These are phyloP conservation scores for Cadophora sp. DNA, from an alignment of 2,329 filamentous ascomycete genomes.

Conservation along the genomic window DNA sequence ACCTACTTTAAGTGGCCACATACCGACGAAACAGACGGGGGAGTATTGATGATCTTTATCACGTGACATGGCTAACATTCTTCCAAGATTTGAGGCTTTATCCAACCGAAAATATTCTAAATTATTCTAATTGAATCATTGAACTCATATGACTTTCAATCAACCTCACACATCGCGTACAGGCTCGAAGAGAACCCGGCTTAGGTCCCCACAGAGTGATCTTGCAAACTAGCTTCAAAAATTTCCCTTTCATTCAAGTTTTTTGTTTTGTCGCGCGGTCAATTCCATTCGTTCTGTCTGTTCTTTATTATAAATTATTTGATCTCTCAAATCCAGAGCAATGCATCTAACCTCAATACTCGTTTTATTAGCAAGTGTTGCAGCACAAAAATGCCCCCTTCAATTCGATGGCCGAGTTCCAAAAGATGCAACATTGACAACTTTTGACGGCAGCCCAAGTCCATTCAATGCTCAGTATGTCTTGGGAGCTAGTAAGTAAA, in stretches of 20 bases:
- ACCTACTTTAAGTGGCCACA: too few species aligned
- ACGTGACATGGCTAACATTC: too few species aligned
- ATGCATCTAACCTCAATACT: conserved; percentile 15
- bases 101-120: background rate
- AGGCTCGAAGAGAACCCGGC: background rate
- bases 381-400: conserved; percentile 48
- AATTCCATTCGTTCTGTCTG: background rate
- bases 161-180: background rate
- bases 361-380: conserved; percentile 23
- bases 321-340: background rate
- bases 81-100: too few species aligned
- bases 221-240: background rate
- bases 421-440: conserved; percentile 45
- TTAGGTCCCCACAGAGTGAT: background rate
- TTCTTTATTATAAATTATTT: background rate
- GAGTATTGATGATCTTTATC: too few species aligned
- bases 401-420: conserved; percentile 57
- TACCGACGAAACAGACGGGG: too few species aligned
- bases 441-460: conserved; percentile 51
- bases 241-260: background rate
- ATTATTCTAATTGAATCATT: background rate
- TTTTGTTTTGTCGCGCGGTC: background rate
- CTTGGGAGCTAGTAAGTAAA: conserved; percentile 49
- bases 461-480: conserved; percentile 60
- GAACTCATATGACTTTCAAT: background rate